Base-by-base conservation (phyloP, 768 basidiomycete genomes). In the Xerocomus spinulosus region DNA sequence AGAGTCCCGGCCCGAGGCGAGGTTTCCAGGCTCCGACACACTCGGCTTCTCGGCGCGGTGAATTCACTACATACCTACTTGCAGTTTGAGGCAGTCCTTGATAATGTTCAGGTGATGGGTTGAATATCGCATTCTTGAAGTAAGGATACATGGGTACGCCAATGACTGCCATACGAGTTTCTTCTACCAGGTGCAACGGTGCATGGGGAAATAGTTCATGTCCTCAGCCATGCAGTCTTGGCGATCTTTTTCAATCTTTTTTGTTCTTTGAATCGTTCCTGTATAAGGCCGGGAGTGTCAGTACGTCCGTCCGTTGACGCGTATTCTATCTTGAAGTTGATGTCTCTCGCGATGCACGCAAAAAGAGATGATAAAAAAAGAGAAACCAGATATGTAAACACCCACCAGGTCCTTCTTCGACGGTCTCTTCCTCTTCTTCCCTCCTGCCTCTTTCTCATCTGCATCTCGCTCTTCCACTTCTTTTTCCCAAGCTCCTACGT, bases 141-240 rank as follows among this genome's bases (percentile, higher is more conserved):
- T 17, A 30, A 18, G 15, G 32, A n/a, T 34, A 44, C 42, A 18
- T 44, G 25, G 33, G 25, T 34, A 44, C 42, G 34, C n/a, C 21
- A 20, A 24, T 23, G 20, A 29, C 10, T 28, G 20, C 26, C 26
- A 13, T 13, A 7, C 6, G n/a, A 17, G 10, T 14, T n/a, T 18
- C n/a, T 41, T 17, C 12, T 41, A n/a, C 40, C 20, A 28, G 38
- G 18, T 25, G 37, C n/a, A n/a, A n/a, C 6, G 18, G 28, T 13
- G 23, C n/a, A n/a, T n/a, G n/a, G n/a, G n/a, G 15, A 33, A 21
- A 24, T 14, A 25, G 14, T 20, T 61, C 57, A 61, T 2, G 82
- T 86, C 62, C 89, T 81, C 57, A 92, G 63, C 89, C 88, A 92
- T 9, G 89, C 89, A 1, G 87, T 91, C 72, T 90, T 91, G 32